These are phyloP conservation scores for Penstemon barbatus DNA, from an alignment of 257 asterid species.

Conservation along the genomic window DNA sequence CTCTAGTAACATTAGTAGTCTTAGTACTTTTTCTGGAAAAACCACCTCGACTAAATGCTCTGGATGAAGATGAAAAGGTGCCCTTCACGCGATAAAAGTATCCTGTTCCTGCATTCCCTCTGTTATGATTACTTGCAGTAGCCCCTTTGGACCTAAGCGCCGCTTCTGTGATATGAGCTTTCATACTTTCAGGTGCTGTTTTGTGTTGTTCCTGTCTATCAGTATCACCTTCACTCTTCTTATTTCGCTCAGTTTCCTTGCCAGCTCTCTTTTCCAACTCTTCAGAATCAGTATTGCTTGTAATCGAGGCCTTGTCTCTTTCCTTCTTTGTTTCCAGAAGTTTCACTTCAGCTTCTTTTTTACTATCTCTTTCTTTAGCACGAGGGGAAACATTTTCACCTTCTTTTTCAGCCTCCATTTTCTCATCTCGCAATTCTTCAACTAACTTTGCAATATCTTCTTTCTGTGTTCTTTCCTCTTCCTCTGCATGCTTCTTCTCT, in stretches of 20 bases:
- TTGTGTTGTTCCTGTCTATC: slow-evolving; percentile 48
- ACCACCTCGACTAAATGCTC: slow-evolving; percentile 82
- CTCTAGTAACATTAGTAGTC: slow-evolving; percentile 52
- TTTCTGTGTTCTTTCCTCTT: slow-evolving; percentile 97
- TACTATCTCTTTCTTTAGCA: slow-evolving; percentile 57
- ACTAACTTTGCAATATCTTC: slow-evolving; percentile 95
- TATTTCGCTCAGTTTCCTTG: slow-evolving; percentile 61
- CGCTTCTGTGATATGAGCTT: slow-evolving; percentile 51
- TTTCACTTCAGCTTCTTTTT: slow-evolving; percentile 74
- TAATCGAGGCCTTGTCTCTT: slow-evolving; percentile 77
- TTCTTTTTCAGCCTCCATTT: slow-evolving; percentile 75
- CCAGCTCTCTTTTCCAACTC: slow-evolving; percentile 68
- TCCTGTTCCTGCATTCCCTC: slow-evolving; percentile 72
- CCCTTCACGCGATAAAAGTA: slow-evolving; percentile 95
- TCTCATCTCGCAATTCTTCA: slow-evolving; percentile 88
- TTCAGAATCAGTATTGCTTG: slow-evolving; percentile 88
- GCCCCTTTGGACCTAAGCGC: slow-evolving; percentile 61
- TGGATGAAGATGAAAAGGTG: slow-evolving; percentile 86
- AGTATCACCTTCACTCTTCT: slow-evolving; percentile 53
- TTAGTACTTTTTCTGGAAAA: slow-evolving; percentile 67
- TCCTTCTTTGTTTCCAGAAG: slow-evolving; percentile 81
- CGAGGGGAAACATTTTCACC: slow-evolving; percentile 59
- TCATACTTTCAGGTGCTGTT: slow-evolving; percentile 52
- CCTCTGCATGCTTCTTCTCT: slow-evolving; percentile 89
- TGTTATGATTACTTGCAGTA: slow-evolving; percentile 48